Conservation (phyloP, 106 monocot genomes). For the Dactylorhiza incarnata region DNA sequence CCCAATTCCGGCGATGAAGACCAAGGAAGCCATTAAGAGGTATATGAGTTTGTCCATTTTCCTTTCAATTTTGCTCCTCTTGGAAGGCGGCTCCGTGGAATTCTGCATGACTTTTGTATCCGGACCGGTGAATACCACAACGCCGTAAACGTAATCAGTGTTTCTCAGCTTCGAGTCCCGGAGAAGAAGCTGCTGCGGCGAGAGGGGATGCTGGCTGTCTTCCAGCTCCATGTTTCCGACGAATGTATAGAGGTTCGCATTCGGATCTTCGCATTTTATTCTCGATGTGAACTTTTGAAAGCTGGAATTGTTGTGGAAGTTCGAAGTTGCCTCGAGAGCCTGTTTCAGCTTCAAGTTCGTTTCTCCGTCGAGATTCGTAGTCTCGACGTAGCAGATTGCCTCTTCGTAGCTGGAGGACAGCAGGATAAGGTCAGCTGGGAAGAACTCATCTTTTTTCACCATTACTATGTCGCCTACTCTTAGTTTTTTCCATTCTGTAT, state of each 20-base stretch:
- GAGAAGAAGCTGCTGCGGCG: conserved; percentile 75
- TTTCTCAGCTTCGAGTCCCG: conserved; percentile 86
- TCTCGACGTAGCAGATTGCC: conserved; percentile 89
- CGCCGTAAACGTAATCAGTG: conserved; percentile 75
- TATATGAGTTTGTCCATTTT: conserved; percentile 86
- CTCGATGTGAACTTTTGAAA: conserved; percentile 48
- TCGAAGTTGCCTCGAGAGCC: conserved; percentile 56
- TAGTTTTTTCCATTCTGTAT: conserved; percentile 63
- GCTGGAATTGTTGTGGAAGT: conserved; percentile 48
- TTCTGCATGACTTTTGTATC: conserved; percentile 94
- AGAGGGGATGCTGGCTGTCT: conserved; percentile 54
- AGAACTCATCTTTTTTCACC: conserved; percentile 82
- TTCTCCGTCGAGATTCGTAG: conserved; percentile 93
- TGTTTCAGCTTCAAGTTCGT: conserved; percentile 91
- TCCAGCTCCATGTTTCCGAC: conserved; percentile 67
- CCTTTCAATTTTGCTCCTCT: conserved; percentile 78
- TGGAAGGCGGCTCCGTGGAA: conserved; percentile 73
- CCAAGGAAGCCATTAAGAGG: conserved; percentile 54
- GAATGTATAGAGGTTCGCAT: conserved; percentile 73
- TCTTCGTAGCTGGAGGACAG: conserved; percentile 86
- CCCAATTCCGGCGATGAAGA: conserved; percentile 54
- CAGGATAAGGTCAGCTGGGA: conserved; percentile 76
- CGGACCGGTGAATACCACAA: conserved; percentile 69
- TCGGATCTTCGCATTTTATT: conserved; percentile 83
- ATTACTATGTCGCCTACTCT: conserved; percentile 81